Evolutionary conservation across 192 early-diverging fungal genomes (phyloP).

Genomic region (Podila verticillata): DNA sequence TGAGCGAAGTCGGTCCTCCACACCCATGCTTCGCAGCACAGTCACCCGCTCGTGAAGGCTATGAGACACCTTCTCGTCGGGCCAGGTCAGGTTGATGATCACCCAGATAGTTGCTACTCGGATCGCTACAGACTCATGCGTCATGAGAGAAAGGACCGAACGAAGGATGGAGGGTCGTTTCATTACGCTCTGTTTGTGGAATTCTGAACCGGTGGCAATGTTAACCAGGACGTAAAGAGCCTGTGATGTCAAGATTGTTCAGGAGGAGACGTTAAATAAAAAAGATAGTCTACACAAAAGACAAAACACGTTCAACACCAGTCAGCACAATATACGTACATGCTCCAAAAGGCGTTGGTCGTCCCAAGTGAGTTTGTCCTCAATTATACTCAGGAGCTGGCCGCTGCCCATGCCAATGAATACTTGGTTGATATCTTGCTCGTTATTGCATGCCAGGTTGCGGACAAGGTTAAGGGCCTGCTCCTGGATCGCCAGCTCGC

Average conservation of each 20-base stretch:
- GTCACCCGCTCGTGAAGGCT: slow-evolving; percentile 57
- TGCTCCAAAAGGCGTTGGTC: slow-evolving; percentile 32
- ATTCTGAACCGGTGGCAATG: slow-evolving; percentile 69
- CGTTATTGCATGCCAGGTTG: slow-evolving; percentile 72
- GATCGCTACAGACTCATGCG: slow-evolving; percentile 64
- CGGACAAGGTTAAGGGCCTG: slow-evolving; percentile 79
- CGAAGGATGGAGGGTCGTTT: slow-evolving; percentile 58
- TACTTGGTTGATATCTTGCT: slow-evolving; percentile 73
- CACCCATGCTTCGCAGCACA: slow-evolving; percentile 61
- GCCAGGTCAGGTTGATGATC: slow-evolving; percentile 80
- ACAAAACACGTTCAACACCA: too few species aligned
- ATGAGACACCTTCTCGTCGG: slow-evolving; percentile 56
- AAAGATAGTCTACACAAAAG: neutral
- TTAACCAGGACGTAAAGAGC: slow-evolving; percentile 80
- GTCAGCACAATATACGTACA: slow-evolving; percentile 16
- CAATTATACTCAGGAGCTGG: slow-evolving; percentile 72
- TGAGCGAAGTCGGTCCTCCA: slow-evolving; percentile 64
- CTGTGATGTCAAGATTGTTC: slow-evolving; percentile 30
- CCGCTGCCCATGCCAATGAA: slow-evolving; percentile 71
- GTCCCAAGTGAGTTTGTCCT: slow-evolving; percentile 65
- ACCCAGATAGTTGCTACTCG: slow-evolving; percentile 76
- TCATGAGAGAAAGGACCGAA: slow-evolving; percentile 59
- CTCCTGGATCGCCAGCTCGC: slow-evolving; percentile 71
- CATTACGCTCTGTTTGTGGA: slow-evolving; percentile 72
- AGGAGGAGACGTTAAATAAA: neutral